Base-by-base conservation (phyloP, 257 asterid species). In the Solanum lycopersicoides region DNA sequence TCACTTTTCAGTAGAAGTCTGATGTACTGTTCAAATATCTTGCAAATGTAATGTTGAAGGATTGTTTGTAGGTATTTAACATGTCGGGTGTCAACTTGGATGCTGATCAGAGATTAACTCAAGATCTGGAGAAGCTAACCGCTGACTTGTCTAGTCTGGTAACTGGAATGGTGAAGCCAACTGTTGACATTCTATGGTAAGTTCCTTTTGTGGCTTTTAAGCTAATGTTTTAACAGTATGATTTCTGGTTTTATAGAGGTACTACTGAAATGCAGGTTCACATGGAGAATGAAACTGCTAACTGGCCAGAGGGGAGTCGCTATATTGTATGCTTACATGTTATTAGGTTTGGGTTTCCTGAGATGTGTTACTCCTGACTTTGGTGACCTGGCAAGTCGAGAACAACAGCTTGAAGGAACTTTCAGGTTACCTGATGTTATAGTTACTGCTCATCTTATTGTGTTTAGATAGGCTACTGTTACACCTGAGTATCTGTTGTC, bases 141-240 rank as follows among this genome's bases (percentile, higher is more conserved):
- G 80, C 95, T 39, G 99, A 97, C 87, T 92, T 97, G 89, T 96
- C 99, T 87, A 97, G 99, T 83, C 91, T 97, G 92, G 99, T 97
- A 74, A 97, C 99, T 88, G 99, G 99, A 89, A 96, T 97, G 99
- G 99, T 97, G 85, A 97, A 97, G 88, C 99, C 99, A 83, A 94
- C 98, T 42, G 99, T 97, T 25, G 99, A 97, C 93, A 97, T 97
- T 82, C 88, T 96, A 88, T 97, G 99, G 99, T 93, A 89, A 89
- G 96, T 87, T 45, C 32, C 56, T 80, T 41, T 59, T 39, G 12
- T 47, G n/a, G 44, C 59, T 82, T 21, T 66, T 87, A 42, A 76
- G 25, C 76, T 86, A 63, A 82, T 39, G 75, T 63, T 72, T 50
- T 59, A 77, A 83, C 72, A 73, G 75, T 89, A 20, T 66, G 82